A percentile compares a stretch with the other conserved stretches of the same genome.
Conservation (phyloP, 371 early-diverging fungal genomes). For the Syncephalastrum contaminatum region DNA sequence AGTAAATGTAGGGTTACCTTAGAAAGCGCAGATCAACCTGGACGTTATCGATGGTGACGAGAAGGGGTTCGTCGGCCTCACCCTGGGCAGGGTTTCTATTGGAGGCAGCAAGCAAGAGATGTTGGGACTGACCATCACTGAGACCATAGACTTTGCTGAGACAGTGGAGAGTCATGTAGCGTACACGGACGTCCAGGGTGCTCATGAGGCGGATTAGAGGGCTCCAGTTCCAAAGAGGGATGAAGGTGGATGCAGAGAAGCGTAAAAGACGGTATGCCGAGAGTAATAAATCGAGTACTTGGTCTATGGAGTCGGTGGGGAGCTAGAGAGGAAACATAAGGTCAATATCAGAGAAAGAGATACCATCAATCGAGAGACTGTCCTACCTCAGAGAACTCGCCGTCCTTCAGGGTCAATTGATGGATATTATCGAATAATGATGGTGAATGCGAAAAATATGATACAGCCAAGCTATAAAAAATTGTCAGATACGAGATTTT, state of each 20-base stretch:
- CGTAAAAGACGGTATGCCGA: slow-evolving; percentile 62
- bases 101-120: slow-evolving; percentile 24
- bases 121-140: slow-evolving; percentile 45
- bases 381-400: slow-evolving; percentile 1
- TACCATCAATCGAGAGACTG: slow-evolving; percentile 2
- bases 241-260: slow-evolving; percentile 56
- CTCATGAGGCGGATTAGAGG: slow-evolving; percentile 56
- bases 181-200: slow-evolving; percentile 43
- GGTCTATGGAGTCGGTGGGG: slow-evolving; percentile 4
- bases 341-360: slow-evolving; percentile 9
- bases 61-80: slow-evolving; percentile 29
- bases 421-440: slow-evolving; percentile 40
- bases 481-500: not conserved
- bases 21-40: slow-evolving; percentile 48
- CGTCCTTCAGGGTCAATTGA: slow-evolving; percentile 2
- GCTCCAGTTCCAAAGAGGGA: slow-evolving; percentile 66
- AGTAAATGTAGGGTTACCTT: slow-evolving; percentile 21
- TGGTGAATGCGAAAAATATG: slow-evolving; percentile 55
- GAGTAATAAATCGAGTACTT: slow-evolving; percentile 52
- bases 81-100: not conserved
- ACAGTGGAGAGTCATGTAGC: slow-evolving; percentile 56
- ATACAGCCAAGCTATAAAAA: slow-evolving; percentile 52
- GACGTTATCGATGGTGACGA: slow-evolving; percentile 29
- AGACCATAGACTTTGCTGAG: slow-evolving; percentile 53
- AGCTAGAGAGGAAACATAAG: no score